Conservation (phyloP, 331 rosid species). For the Saraca asoca region DNA sequence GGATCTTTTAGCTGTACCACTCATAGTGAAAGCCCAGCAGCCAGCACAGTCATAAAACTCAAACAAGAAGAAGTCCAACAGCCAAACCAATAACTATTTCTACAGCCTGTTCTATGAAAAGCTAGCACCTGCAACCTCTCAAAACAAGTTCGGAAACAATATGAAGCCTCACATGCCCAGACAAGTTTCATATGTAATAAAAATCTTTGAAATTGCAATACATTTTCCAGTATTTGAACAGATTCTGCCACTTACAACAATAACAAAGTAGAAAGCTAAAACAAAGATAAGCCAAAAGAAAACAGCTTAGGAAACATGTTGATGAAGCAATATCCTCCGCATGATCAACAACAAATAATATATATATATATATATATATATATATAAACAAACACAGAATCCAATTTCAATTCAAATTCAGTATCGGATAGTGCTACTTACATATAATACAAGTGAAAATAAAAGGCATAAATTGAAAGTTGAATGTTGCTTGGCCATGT, state of each 20-base stretch:
- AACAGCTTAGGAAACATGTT: background rate
- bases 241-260: no score
- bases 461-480: background rate
- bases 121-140: no score
- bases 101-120: background rate
- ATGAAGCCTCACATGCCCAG: no score
- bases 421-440: background rate
- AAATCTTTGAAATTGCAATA: no score
- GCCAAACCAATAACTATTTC: slow-evolving; percentile 34
- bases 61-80: slow-evolving; percentile 27
- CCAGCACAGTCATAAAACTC: slow-evolving; percentile 33
- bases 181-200: no score
- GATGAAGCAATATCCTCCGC: slow-evolving; percentile 21
- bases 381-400: background rate
- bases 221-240: no score
- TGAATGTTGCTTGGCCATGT: slow-evolving; percentile 2
- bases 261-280: background rate
- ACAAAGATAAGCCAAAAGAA: background rate
- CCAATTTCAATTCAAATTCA: background rate
- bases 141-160: no score
- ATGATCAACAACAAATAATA: slow-evolving; percentile 20
- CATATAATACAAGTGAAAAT: slow-evolving; percentile 4
- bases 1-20: slow-evolving; percentile 73
- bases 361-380: no score
- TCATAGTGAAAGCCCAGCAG: slow-evolving; percentile 54